phyloP scores from a whole-genome alignment of 2,329 filamentous ascomycete genomes.

The Penicillium frequentans region DNA sequence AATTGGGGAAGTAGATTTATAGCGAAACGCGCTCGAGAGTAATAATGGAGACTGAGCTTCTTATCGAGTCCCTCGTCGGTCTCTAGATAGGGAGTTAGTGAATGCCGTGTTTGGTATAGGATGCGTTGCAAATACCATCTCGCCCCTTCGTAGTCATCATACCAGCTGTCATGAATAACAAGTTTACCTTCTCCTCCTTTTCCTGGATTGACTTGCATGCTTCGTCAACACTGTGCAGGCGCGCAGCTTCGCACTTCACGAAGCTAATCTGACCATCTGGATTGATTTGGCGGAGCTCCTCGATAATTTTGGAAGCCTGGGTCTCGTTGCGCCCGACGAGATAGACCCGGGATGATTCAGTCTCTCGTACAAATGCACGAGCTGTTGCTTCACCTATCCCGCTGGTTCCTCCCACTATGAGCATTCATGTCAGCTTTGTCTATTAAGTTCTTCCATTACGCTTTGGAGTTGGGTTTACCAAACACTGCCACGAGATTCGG shows the following conservation, averaged over 20 bases:
- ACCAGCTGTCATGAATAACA: conserved; percentile 32
- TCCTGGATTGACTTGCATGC: conserved; percentile 48
- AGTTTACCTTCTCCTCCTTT: conserved; percentile 29
- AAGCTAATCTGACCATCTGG: conserved; percentile 48
- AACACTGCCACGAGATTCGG: conserved; percentile 39
- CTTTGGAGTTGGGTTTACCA: conserved; percentile 34
- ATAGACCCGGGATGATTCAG: conserved; percentile 50
- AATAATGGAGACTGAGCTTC: conserved; percentile 31
- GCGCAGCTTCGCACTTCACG: conserved; percentile 50
- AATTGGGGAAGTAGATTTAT: conserved; percentile 32
- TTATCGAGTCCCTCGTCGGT: conserved; percentile 34
- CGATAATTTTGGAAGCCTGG: conserved; percentile 41
- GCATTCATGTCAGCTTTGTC: not conserved
- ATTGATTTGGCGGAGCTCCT: conserved; percentile 48
- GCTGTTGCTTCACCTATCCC: conserved; percentile 27
- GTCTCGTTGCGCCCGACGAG: conserved; percentile 49
- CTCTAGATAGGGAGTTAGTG: conserved; percentile 18
- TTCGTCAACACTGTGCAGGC: conserved; percentile 54
- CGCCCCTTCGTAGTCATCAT: conserved; percentile 14
- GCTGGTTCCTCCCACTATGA: conserved; percentile 26
- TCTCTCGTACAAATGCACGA: conserved; percentile 33
- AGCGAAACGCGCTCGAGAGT: conserved; percentile 37
- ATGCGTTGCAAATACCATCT: conserved; percentile 11
- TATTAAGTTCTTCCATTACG: not conserved
- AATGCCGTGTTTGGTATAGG: not conserved